Conservation (phyloP, 805 yeast species). For the Maudiozyma turicensis region DNA sequence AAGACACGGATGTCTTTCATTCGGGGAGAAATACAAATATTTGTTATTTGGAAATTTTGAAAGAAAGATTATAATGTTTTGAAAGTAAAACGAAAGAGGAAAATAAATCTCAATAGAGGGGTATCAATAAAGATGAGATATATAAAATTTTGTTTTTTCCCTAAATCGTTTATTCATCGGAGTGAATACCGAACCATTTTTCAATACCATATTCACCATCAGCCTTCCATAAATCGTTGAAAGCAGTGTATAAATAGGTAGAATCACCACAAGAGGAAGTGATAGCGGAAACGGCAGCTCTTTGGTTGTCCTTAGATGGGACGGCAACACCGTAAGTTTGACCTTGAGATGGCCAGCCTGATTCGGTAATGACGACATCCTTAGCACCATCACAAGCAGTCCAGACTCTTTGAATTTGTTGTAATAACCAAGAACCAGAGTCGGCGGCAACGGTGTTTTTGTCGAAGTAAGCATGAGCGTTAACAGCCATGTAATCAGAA, state of each 20-base stretch:
- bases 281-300: conserved; percentile 61
- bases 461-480: conserved; percentile 97
- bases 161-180: conserved; percentile 11
- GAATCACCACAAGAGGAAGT: conserved; percentile 53
- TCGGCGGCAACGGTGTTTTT: conserved; percentile 64
- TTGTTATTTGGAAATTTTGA: no score
- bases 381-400: conserved; percentile 71
- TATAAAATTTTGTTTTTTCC: no score
- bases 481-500: conserved; percentile 92
- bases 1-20: no score
- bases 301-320: conserved; percentile 69
- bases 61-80: no score
- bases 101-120: not conserved
- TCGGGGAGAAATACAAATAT: no score
- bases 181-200: conserved; percentile 73
- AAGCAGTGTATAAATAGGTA: conserved; percentile 72
- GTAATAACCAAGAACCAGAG: conserved; percentile 85
- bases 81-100: not conserved
- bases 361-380: conserved; percentile 72
- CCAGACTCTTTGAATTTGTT: conserved; percentile 86
- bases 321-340: conserved; percentile 69
- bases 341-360: conserved; percentile 98
- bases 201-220: conserved; percentile 65
- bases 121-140: not conserved
- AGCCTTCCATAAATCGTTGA: conserved; percentile 80